Evolutionary conservation across 768 basidiomycete genomes (phyloP), one percentile per base, ranked within the genome.

Genomic region (Pulveroboletus sp.): DNA sequence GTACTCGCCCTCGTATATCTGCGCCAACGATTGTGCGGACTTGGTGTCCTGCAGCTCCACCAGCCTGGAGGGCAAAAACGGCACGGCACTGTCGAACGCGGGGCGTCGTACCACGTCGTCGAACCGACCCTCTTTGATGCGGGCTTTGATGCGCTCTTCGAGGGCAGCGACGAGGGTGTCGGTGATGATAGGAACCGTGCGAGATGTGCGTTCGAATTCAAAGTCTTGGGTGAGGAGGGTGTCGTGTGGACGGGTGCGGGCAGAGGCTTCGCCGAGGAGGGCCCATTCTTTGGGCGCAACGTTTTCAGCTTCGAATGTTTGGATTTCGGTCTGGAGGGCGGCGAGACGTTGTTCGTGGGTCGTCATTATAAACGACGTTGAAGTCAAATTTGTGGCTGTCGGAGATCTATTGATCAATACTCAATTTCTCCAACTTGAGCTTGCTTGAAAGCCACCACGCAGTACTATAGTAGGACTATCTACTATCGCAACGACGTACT

Each of bases 1-100:
- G 66, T 87, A 99, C 49, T 94, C 94, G 39, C 89, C 85, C 64
- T 97, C 97, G 69, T 98, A 98, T 34, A 99, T 90, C 70, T 98
- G 89, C 13, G 94, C 94, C 39, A 99, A 79, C 0, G 90, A 94
- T 64, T 91, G 87, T 5, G 81, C 75, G 8, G 90, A 94, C 64
- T 94, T 90, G 4, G 81, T 84, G 60, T 95, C 94, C 64, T 92
- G 84, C 9, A 97, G 72, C 63, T 97, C 94, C 50, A 97, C 82
- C 47, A 90, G 74, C 27, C 87, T 82, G 1, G 93, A 97, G 1
- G 95, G 92, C 1, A 98, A 73, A 75, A 94, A 97, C 0, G 94
- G 84, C 55, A 87, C 90, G 55, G 93, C 84, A 36, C 92, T 88
- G 45, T 84, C 29, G 4, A 85, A 77, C 3, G 86, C 80, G 49